These are phyloP conservation scores for Trichosporon asahii DNA, from an alignment of 1,284 basidiomycete species.

Conservation along the genomic window DNA sequence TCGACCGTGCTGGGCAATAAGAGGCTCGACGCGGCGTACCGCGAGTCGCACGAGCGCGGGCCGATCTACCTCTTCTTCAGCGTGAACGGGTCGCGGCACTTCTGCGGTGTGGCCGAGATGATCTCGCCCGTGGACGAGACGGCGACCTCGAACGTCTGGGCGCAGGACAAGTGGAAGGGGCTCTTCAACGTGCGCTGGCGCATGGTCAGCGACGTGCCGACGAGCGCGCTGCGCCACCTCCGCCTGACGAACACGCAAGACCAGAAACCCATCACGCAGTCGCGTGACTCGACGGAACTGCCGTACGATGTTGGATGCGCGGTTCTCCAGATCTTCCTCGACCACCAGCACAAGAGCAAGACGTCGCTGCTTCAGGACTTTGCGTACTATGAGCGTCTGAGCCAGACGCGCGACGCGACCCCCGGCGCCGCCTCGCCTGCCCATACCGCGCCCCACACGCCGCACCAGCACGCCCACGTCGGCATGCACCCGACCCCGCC, in stretches of 20 bases:
- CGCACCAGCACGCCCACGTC: neutral
- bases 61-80: constrained; percentile 96
- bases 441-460: neutral
- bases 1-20: constrained; percentile 94
- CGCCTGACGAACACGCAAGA: constrained; percentile 82
- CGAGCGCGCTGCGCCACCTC: constrained; percentile 52
- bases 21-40: constrained; percentile 89
- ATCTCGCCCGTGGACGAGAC: constrained; percentile 64
- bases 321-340: constrained; percentile 88
- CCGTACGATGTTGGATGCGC: constrained; percentile 90
- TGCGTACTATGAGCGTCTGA: constrained; percentile 71
- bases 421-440: constrained; percentile 4
- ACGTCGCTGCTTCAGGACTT: constrained; percentile 91
- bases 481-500: constrained; percentile 1
- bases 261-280: constrained; percentile 92
- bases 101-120: constrained; percentile 97
- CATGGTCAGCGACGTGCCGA: constrained; percentile 90
- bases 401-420: constrained; percentile 15
- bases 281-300: constrained; percentile 61
- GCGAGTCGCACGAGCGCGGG: constrained; percentile 75
- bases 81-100: constrained; percentile 92
- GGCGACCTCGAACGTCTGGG: constrained; percentile 73
- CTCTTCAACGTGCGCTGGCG: constrained; percentile 94
- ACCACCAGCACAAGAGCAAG: constrained; percentile 69
- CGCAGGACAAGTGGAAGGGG: constrained; percentile 97